phyloP scores from a whole-genome alignment of 2,329 filamentous ascomycete species.

The Fusarium ambrosium region DNA sequence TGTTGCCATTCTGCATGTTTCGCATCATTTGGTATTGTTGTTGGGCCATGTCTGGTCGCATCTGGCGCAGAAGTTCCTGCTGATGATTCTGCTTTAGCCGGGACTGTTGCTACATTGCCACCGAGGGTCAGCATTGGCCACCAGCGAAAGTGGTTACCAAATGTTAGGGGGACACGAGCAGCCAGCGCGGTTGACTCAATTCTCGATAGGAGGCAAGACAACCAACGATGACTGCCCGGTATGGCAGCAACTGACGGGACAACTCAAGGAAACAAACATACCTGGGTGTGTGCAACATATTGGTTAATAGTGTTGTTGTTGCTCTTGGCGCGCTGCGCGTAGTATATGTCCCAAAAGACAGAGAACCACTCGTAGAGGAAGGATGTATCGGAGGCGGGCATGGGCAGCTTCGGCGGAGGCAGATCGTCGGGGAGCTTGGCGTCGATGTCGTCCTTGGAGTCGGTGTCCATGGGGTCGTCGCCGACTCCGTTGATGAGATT shows the following conservation, averaged over 20 bases:
- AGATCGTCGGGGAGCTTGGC: slow-evolving; percentile 83
- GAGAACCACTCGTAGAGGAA: slow-evolving; percentile 99
- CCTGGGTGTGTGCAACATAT: slow-evolving; percentile 88
- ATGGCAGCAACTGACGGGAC: slow-evolving; percentile 23
- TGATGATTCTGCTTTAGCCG: slow-evolving; percentile 82
- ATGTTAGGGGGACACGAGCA: slow-evolving; percentile 37
- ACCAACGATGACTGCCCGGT: slow-evolving; percentile 18
- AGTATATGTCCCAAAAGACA: slow-evolving; percentile 96
- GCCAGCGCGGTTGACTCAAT: slow-evolving; percentile 6
- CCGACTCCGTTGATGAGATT: slow-evolving; percentile 77
- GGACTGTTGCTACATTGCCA: slow-evolving; percentile 69
- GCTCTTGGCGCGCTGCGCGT: slow-evolving; percentile 81
- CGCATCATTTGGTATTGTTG: slow-evolving; percentile 76
- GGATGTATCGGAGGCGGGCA: slow-evolving; percentile 75
- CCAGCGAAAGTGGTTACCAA: slow-evolving; percentile 40
- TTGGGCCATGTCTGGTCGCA: slow-evolving; percentile 72
- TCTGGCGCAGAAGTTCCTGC: slow-evolving; percentile 81
- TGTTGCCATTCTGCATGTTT: slow-evolving; percentile 71
- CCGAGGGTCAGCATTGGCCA: slow-evolving; percentile 37
- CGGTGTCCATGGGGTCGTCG: slow-evolving; percentile 85
- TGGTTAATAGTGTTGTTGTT: slow-evolving; percentile 74
- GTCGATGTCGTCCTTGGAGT: slow-evolving; percentile 82
- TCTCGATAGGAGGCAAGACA: not conserved
- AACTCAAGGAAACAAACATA: slow-evolving; percentile 37
- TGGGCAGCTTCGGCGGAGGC: slow-evolving; percentile 78